Base-by-base conservation (phyloP, 768 basidiomycete genomes). In the Kwoniella shandongensis region DNA sequence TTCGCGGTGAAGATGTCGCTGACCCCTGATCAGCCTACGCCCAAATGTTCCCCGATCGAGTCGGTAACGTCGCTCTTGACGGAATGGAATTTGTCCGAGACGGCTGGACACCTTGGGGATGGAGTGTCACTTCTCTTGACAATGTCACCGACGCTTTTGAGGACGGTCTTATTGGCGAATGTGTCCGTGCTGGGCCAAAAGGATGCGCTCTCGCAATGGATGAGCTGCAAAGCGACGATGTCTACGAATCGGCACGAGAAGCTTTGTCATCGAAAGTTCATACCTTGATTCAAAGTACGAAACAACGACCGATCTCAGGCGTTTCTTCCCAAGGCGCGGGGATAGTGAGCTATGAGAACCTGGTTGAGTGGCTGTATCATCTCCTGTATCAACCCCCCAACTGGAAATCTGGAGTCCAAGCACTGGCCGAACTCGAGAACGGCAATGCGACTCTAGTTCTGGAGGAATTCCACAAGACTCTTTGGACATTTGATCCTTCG, bases 11-110 rank as follows among this genome's bases (percentile, higher is more conserved):
- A 6, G 32, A 13, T 32, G 7, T 32, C 22, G 38, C 32, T n/a
- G 23, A 29, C 22, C 18, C 4, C 6, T 44, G 8, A 11, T 17
- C 8, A 57, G 54, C 59, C 8, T 61, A 61, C 41, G 53, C 59
- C 2, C 54, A 56, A 13, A 56, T 61, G 46, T 61, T 61, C 46
- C 59, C 59, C 27, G 46, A 56, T 25, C 44, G 47, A 17, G 59
- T 61, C 38, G 59, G 59, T 3, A 23, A 47, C 5, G 45, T 61
- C 27, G 59, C 50, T 18, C 35, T 61, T 4, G 59, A 61, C 30
- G 54, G 45, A 23, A 23, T 55, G 45, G 59, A 56, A 22, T 56
- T 39, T 32, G 45, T 50, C 1, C 26, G 38, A 36, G 54, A 61
- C 39, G 59, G 54, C 3, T 45, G 59, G 35, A 26, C 8, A 18